These are phyloP conservation scores for Tricholomella constricta DNA, from an alignment of 768 basidiomycete genomes.

Conservation along the genomic window DNA sequence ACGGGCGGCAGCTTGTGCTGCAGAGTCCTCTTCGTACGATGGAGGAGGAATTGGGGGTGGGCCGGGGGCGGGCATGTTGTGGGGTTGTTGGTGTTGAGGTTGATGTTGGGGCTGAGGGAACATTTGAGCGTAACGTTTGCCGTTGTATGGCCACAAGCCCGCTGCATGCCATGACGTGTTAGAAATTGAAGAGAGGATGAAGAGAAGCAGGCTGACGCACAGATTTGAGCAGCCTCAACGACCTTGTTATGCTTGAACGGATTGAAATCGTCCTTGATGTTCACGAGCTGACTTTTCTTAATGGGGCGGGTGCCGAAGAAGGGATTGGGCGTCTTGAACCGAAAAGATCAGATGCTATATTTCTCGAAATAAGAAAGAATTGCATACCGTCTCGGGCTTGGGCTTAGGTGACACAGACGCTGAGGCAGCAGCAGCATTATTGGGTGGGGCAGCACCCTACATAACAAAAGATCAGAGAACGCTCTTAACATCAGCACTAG, in stretches of 20 bases:
- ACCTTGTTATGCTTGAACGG: conserved; percentile 91
- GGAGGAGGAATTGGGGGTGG: conserved; percentile 73
- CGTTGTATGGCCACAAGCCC: conserved; percentile 84
- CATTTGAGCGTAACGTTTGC: conserved; percentile 81
- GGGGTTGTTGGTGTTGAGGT: conserved; percentile 63
- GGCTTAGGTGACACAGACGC: conserved; percentile 63
- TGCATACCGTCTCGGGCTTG: conserved; percentile 55
- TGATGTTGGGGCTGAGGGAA: conserved; percentile 66
- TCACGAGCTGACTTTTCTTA: conserved; percentile 75
- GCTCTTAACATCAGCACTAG: conserved; percentile 21
- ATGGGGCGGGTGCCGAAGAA: conserved; percentile 85
- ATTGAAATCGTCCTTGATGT: conserved; percentile 96
- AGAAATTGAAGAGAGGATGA: not conserved
- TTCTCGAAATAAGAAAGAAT: not conserved
- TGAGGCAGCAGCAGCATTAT: conserved; percentile 42
- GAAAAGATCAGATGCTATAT: conserved; percentile 12
- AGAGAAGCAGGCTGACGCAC: conserved; percentile 47
- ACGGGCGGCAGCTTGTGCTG: conserved; percentile 57
- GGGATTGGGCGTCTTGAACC: conserved; percentile 66
- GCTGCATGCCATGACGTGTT: conserved; percentile 38
- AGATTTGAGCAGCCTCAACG: conserved; percentile 67
- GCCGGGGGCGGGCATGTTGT: conserved; percentile 66
- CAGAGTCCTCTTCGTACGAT: conserved; percentile 77
- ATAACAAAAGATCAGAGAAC: conserved; percentile 21
- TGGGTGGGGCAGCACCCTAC: conserved; percentile 52